These are phyloP conservation scores for Fremontodendron californicum DNA, from an alignment of 345 rosid genomes.

Conservation along the genomic window DNA sequence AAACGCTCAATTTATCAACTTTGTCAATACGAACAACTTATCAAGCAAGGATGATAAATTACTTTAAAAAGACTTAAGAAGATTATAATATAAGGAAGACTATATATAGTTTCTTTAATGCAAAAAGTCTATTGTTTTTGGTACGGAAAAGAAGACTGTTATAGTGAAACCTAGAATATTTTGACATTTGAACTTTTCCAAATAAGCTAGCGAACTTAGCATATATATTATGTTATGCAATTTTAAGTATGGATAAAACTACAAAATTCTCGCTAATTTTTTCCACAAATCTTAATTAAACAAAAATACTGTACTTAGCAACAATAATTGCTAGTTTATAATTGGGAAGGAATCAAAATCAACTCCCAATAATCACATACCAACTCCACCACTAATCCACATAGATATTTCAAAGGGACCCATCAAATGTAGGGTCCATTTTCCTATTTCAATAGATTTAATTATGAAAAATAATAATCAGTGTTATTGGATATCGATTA, in stretches of 20 bases:
- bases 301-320: not conserved
- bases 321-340: conserved; percentile 11
- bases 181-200: not conserved
- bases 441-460: not conserved
- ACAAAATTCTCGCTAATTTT: not conserved
- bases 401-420: conserved; percentile 19
- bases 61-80: not conserved
- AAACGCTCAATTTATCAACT: not conserved
- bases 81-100: not conserved
- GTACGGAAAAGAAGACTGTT: not conserved
- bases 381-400: conserved; percentile 16
- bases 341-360: conserved; percentile 25
- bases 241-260: not conserved
- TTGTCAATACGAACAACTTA: not conserved
- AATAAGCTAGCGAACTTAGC: not conserved
- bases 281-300: not conserved
- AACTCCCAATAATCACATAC: conserved; percentile 7
- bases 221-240: not conserved
- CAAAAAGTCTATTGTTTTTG: not conserved
- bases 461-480: no score
- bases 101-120: not conserved
- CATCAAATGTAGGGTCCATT: conserved; percentile 10
- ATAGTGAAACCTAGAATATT: not conserved
- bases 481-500: no score
- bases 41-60: not conserved